These are phyloP conservation scores for Clonostachys rosea DNA, from an alignment of 2,329 filamentous ascomycete species.

Conservation along the genomic window DNA sequence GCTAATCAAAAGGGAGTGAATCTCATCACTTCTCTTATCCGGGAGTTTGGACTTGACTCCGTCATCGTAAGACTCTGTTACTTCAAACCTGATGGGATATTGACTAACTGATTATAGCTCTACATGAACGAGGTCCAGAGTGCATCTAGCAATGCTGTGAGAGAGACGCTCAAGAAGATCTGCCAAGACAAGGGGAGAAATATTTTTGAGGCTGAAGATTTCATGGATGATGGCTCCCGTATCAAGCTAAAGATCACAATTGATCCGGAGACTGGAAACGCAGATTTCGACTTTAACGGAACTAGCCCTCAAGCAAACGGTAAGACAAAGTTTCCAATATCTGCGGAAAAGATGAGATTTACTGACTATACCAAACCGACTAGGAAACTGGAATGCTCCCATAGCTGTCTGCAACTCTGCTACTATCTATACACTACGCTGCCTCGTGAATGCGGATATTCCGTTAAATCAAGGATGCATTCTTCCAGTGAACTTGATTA, in stretches of 20 bases:
- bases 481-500: slow-evolving; percentile 21
- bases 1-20: slow-evolving; percentile 33
- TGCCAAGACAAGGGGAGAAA: slow-evolving; percentile 31
- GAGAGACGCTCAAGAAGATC: slow-evolving; percentile 22
- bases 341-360: slow-evolving; percentile 8
- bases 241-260: slow-evolving; percentile 23
- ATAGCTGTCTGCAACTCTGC: slow-evolving; percentile 27
- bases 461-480: slow-evolving; percentile 32
- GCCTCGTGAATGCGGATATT: slow-evolving; percentile 25
- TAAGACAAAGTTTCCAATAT: slow-evolving; percentile 15
- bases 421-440: slow-evolving; percentile 29
- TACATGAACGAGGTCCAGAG: slow-evolving; percentile 29
- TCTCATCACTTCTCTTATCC: slow-evolving; percentile 21
- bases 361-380: slow-evolving; percentile 17
- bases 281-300: slow-evolving; percentile 27
- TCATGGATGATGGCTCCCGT: slow-evolving; percentile 27
- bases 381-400: slow-evolving; percentile 27
- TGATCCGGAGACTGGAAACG: slow-evolving; percentile 14
- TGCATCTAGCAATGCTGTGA: slow-evolving; percentile 26
- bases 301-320: slow-evolving; percentile 25
- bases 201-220: slow-evolving; percentile 19
- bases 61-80: slow-evolving; percentile 8
- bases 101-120: slow-evolving; percentile 9
- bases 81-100: too few relatives aligned
- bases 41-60: slow-evolving; percentile 19